Evolutionary conservation across 768 basidiomycete genomes (phyloP), one percentile per base, ranked within the genome.

Genomic region (Baorangia bicolor): DNA sequence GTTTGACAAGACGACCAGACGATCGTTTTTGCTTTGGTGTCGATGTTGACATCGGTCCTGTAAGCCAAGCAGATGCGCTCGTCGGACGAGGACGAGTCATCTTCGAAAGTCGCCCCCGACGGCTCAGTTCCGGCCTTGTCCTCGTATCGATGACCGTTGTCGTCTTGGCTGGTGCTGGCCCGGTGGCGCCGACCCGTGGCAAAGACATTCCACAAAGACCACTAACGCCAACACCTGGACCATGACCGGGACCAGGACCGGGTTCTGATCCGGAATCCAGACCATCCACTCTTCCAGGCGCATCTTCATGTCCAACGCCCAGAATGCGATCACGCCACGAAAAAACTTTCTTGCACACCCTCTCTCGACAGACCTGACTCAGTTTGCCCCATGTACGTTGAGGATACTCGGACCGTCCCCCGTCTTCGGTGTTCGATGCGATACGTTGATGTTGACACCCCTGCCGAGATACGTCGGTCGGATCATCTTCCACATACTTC

Each of bases 181-280:
- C 64, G 55, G 57, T 58, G 56, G 59, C 57, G 53, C 53, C 51
- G 58, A 55, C 41, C 41, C 28, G 53, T 51, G 64, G 55, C 47
- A 52, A 31, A 53, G 23, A 53, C 30, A 20, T 16, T 45, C 53
- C 49, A 57, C 38, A 6, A 44, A 31, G 23, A 21, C 31, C 20
- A 21, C 21, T 21, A 23, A 12, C 11, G 23, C 42, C 25, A 11
- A n/a, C 18, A 23, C 52, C 49, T 31, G 6, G 20, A 47, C 27
- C 41, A 37, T 9, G 14, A 31, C 44, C 38, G 18, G 23, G 46
- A 3, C 25, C 44, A n/a, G 38, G 23, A 12, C 16, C 41, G 10
- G 5, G 21, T 25, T 31, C 34, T 16, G 18, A n/a, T 14, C 20
- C 38, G 20, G 18, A 13, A 14, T 25, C 18, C 20, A 3, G 42